Conservation (phyloP, 2,329 filamentous ascomycete species). For the Epichloe scottii region DNA sequence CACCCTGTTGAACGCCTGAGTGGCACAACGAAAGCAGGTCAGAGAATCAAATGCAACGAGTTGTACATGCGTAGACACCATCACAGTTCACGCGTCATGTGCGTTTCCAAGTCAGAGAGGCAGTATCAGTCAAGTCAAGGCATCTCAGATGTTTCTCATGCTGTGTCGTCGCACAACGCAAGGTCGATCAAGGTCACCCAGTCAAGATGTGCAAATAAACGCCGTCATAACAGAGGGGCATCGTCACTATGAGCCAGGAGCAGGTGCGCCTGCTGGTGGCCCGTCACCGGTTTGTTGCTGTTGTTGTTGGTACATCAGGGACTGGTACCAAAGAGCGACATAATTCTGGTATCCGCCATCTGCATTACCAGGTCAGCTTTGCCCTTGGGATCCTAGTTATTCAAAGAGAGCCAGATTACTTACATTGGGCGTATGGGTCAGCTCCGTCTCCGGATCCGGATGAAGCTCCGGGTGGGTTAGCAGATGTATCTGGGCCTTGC, state of each 20-base stretch:
- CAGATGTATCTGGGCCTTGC: constrained; percentile 30
- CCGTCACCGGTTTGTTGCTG: constrained; percentile 26
- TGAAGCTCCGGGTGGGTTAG: constrained; percentile 30
- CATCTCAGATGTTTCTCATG: constrained; percentile 15
- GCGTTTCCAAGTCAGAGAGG: constrained; percentile 13
- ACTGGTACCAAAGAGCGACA: constrained; percentile 69
- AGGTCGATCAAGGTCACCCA: constrained; percentile 22
- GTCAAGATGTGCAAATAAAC: constrained; percentile 13
- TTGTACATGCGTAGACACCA: constrained; percentile 21
- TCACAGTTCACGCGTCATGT: constrained; percentile 14
- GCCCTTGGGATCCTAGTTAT: not conserved
- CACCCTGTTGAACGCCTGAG: not conserved
- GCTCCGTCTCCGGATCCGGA: constrained; percentile 38
- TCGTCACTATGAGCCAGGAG: constrained; percentile 26
- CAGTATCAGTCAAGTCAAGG: constrained; percentile 22
- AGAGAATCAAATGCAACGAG: constrained; percentile 8
- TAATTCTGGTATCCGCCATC: constrained; percentile 77
- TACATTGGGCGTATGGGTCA: constrained; percentile 67
- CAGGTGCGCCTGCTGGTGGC: constrained; percentile 21
- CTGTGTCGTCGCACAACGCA: constrained; percentile 5
- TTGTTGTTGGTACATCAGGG: constrained; percentile 35
- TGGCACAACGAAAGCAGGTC: constrained; percentile 1
- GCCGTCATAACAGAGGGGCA: constrained; percentile 2
- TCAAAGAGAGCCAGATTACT: constrained; percentile 15
- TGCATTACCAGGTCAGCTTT: constrained; percentile 19